Evolutionary conservation across 257 asterid genomes (phyloP).

Genomic region (Solanum sejunctum): DNA sequence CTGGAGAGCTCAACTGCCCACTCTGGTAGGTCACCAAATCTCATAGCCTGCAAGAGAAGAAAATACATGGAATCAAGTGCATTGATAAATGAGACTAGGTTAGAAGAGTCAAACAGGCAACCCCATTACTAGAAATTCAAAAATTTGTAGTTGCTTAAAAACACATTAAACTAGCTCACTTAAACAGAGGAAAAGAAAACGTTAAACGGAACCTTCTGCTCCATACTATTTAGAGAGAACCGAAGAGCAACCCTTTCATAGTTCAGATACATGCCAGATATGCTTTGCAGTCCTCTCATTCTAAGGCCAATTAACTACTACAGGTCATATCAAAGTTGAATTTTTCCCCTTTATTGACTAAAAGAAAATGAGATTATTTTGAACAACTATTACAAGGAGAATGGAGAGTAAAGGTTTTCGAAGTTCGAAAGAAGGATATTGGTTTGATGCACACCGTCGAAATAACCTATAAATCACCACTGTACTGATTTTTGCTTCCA

Average conservation of each 20-base stretch:
- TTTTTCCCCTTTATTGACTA: neutral
- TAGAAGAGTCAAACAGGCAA: neutral
- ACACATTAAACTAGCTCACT: neutral
- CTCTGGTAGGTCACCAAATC: constrained; percentile 77
- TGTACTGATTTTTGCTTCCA: neutral
- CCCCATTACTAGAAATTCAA: neutral
- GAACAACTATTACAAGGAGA: neutral
- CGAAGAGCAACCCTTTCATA: neutral
- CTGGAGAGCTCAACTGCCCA: constrained; percentile 71
- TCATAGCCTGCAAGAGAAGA: constrained; percentile 60
- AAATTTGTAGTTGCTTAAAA: neutral
- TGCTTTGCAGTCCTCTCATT: neutral
- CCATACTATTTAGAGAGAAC: neutral
- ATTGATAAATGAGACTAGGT: neutral
- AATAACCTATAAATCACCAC: neutral
- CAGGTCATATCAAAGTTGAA: neutral
- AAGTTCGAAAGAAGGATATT: neutral
- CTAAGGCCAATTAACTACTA: neutral
- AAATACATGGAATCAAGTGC: neutral
- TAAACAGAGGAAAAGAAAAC: neutral
- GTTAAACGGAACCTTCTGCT: neutral
- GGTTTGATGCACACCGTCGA: neutral
- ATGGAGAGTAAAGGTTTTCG: neutral
- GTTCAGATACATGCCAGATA: neutral
- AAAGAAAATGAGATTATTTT: neutral